Evolutionary conservation across 164 flowering plant genomes (phyloP), one percentile per base, ranked within the genome.

Genomic region (Dillenia suffruticosa): DNA sequence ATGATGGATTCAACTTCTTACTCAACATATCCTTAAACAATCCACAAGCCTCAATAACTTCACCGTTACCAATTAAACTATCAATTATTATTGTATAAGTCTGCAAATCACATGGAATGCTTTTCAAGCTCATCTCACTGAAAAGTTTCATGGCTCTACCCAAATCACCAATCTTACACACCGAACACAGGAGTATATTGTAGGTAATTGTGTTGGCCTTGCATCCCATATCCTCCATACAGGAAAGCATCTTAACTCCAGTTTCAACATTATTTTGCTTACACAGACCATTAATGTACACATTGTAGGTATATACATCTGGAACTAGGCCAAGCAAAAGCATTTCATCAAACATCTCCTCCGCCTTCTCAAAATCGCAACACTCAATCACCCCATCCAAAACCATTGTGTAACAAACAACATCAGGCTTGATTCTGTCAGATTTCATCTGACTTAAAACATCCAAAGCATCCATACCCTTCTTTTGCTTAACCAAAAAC

Each of bases 291-390:
- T 73, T 69, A 32, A 89, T 77, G 65, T 80, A 86, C 44, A 77
- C 80, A 66, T 83, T 89, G 67, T 77, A 92, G 17, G 93, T 81
- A 69, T 71, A 60, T 53, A 81, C 54, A 77, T 90, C 78, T 59
- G 96, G 98, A 63, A 80, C 78, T 61, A 89, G 66, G 53, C 98
- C 96, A 68, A 81, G 54, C 12, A 90, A 74, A 59, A 89, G 86
- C 78, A 92, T 69, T 73, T 89, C 96, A 65, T 92, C 96, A 49
- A 88, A 89, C 76, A 92, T 13, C 24, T 84, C 68, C 24, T 82
- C 93, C 16, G 79, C 92, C 17, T 53, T 70, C 46, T 46, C 62
- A 72, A 69, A 88, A 13, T 84, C 75, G 50, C 75, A 81, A 3
- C 54, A 67, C 0, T 22, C 55, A 0, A 84, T 51, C 40, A 88